Evolutionary conservation across 495 filamentous ascomycete species (phyloP).

Genomic region (Xylaria nigripes): DNA sequence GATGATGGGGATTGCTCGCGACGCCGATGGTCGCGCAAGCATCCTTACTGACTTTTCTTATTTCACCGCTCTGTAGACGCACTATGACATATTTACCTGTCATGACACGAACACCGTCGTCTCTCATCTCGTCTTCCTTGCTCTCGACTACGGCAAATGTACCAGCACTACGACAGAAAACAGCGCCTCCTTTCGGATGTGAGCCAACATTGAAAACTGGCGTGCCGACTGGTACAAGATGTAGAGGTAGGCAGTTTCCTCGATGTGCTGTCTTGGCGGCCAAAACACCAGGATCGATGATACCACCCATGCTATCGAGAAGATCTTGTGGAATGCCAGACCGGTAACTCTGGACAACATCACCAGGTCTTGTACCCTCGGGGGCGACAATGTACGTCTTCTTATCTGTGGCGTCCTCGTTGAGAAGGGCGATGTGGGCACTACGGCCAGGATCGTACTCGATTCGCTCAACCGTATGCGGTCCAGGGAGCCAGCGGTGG

Average conservation of each 20-base stretch:
- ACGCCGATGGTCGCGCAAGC: slow-evolving; percentile 91
- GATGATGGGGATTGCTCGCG: slow-evolving; percentile 84
- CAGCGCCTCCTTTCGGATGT: slow-evolving; percentile 58
- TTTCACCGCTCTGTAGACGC: slow-evolving; percentile 83
- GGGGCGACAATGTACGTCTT: slow-evolving; percentile 89
- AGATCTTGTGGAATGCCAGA: slow-evolving; percentile 77
- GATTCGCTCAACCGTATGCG: slow-evolving; percentile 83
- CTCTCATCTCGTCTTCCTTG: slow-evolving; percentile 65
- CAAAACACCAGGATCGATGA: slow-evolving; percentile 85
- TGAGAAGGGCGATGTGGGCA: slow-evolving; percentile 86
- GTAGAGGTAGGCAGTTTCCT: slow-evolving; percentile 89
- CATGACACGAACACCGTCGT: slow-evolving; percentile 43
- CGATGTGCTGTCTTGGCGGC: slow-evolving; percentile 89
- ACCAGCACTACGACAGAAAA: slow-evolving; percentile 89
- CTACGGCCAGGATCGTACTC: slow-evolving; percentile 91
- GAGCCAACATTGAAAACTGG: slow-evolving; percentile 87
- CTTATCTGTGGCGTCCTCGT: slow-evolving; percentile 53
- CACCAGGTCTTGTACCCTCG: slow-evolving; percentile 86
- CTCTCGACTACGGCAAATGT: slow-evolving; percentile 81
- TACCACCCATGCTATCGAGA: slow-evolving; percentile 81
- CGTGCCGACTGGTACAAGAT: slow-evolving; percentile 89
- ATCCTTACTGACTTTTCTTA: slow-evolving; percentile 77
- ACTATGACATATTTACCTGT: slow-evolving; percentile 66
- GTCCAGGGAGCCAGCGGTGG: slow-evolving; percentile 61
- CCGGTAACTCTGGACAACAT: slow-evolving; percentile 84